Percentiles rank a stretch among this genome's conserved stretches.
Conservation (phyloP, 306 rosid genomes). For the Geum urbanum region DNA sequence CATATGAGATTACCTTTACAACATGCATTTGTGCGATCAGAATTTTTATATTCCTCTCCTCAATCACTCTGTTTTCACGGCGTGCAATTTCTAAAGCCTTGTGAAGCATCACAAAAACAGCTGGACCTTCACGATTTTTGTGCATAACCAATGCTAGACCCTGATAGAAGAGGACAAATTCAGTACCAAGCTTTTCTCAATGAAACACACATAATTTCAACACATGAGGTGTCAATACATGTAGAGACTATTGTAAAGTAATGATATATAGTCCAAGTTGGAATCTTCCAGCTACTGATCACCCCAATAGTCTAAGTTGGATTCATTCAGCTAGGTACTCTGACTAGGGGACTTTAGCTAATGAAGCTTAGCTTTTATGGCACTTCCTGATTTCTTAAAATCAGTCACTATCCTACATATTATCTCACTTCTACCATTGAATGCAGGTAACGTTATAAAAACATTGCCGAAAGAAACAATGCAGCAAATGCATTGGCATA, state of each 20-base stretch:
- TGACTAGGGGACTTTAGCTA: background rate
- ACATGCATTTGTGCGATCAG: slow-evolving; percentile 85
- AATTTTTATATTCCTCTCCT: slow-evolving; percentile 80
- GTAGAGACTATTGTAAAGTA: background rate
- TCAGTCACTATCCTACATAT: background rate
- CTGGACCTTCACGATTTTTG: slow-evolving; percentile 74
- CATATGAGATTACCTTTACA: slow-evolving; percentile 50
- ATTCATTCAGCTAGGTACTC: background rate
- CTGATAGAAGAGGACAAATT: slow-evolving; percentile 34
- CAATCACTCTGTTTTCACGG: slow-evolving; percentile 55
- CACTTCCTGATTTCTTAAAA: background rate
- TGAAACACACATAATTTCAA: background rate
- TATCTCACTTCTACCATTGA: background rate
- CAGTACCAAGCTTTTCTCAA: slow-evolving; percentile 14
- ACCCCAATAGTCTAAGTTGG: background rate
- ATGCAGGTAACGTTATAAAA: background rate
- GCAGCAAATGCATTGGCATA: background rate
- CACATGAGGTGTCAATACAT: background rate
- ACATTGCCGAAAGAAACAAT: background rate
- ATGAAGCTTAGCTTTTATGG: background rate
- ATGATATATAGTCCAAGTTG: background rate
- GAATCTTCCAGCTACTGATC: background rate
- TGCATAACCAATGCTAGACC: slow-evolving; percentile 89
- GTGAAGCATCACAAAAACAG: slow-evolving; percentile 65
- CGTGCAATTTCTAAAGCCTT: slow-evolving; percentile 60